Percentiles rank a stretch among this genome's conserved stretches.
These are phyloP conservation scores for Talaromyces sp. DNA, from an alignment of 2,329 filamentous ascomycete species.

Conservation along the genomic window DNA sequence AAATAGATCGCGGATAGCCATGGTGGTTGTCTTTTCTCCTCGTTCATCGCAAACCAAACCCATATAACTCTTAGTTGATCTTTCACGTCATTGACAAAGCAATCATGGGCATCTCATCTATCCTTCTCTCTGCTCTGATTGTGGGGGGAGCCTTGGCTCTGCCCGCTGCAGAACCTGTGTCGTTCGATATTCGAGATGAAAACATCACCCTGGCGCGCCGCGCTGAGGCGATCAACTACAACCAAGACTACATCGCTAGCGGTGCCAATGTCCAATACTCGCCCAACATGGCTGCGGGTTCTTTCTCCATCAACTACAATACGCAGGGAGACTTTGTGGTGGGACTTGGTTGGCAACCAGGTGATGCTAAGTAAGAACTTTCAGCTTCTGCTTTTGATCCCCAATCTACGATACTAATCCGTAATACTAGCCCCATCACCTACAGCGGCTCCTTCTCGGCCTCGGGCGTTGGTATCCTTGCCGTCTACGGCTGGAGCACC, in stretches of 20 bases:
- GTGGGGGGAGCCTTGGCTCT: constrained; percentile 6
- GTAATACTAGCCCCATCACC: constrained; percentile 24
- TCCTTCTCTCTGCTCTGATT: constrained; percentile 1
- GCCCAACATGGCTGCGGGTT: constrained; percentile 10
- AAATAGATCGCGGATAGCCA: background rate
- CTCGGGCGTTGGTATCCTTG: constrained; percentile 36
- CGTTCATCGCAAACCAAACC: background rate
- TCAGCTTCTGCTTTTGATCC: background rate
- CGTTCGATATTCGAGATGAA: constrained; percentile 3
- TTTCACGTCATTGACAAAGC: background rate
- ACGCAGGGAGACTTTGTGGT: constrained; percentile 15
- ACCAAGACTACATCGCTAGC: constrained; percentile 7
- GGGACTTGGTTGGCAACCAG: constrained; percentile 16
- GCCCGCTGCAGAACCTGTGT: constrained; percentile 7
- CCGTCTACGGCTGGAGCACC: constrained; percentile 46
- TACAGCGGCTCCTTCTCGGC: constrained; percentile 30
- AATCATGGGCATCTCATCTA: constrained; percentile 8
- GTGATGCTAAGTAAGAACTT: constrained; percentile 5
- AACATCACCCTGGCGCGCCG: constrained; percentile 3
- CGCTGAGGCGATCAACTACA: constrained; percentile 1
- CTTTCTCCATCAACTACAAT: constrained; percentile 18
- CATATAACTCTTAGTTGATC: background rate
- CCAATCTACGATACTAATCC: background rate
- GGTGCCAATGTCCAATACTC: constrained; percentile 17
- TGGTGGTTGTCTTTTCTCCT: background rate